Conservation (phyloP, 129 eudicot genomes). For the Flaveria brownii region DNA sequence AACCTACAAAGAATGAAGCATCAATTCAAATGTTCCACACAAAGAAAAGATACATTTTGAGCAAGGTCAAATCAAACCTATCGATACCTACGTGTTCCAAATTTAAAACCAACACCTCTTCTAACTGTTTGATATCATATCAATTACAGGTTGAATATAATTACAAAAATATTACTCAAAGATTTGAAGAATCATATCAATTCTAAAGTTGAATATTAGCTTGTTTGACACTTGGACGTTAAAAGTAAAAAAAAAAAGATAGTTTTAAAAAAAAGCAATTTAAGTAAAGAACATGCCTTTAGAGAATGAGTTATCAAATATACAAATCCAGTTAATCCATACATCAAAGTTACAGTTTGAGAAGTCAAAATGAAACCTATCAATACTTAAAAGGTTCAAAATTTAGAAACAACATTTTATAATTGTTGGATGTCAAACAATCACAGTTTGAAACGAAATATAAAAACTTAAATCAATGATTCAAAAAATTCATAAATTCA, state of each 20-base stretch:
- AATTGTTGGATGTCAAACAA: background rate
- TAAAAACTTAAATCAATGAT: background rate
- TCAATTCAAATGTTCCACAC: background rate
- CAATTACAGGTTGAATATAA: background rate
- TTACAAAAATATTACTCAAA: background rate
- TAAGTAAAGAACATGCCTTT: constrained; percentile 19
- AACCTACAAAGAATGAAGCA: constrained; percentile 49
- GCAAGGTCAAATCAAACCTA: background rate
- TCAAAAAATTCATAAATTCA: background rate
- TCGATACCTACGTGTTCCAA: background rate
- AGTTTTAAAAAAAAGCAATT: background rate
- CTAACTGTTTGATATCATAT: background rate
- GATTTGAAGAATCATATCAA: background rate
- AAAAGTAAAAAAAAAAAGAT: constrained; percentile 3
- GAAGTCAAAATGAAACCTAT: background rate
- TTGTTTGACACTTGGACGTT: background rate
- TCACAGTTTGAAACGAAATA: background rate
- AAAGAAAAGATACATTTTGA: background rate
- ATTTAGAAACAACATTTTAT: background rate
- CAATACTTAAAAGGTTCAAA: background rate
- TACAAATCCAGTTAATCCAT: background rate
- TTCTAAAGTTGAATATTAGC: background rate
- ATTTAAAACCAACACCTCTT: background rate
- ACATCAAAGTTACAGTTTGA: background rate
- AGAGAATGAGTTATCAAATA: background rate